Conservation (phyloP, 2,329 filamentous ascomycete genomes). For the Fusarium brachygibbosum region DNA sequence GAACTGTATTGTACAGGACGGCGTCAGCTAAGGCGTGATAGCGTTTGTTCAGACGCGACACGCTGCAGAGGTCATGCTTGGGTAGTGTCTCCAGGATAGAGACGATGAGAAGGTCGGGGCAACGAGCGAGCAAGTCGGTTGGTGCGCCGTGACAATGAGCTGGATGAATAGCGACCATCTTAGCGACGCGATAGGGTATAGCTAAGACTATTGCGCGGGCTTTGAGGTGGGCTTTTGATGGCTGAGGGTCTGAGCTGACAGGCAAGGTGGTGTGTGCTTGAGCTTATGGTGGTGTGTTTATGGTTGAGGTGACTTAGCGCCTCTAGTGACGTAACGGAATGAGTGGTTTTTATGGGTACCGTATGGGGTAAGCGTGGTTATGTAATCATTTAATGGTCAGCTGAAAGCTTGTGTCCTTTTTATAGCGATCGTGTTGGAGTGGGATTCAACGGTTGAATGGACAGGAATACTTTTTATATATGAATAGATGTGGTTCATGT, state of each 20-base stretch:
- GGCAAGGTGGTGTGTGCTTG: conserved; percentile 25
- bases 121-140: conserved; percentile 41
- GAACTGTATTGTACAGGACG: conserved; percentile 62
- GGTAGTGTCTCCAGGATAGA: conserved; percentile 57
- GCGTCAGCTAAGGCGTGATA: conserved; percentile 62
- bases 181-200: not conserved
- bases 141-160: conserved; percentile 10
- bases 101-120: conserved; percentile 58
- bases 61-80: conserved; percentile 58
- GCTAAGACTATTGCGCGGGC: not conserved
- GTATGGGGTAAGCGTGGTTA: conserved; percentile 31
- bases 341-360: conserved; percentile 33
- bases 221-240: not conserved
- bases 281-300: conserved; percentile 13
- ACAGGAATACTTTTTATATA: not conserved
- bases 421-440: not conserved
- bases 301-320: conserved; percentile 22
- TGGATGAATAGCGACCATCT: conserved; percentile 27
- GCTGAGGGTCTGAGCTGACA: not conserved
- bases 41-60: conserved; percentile 59
- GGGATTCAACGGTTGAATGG: too few species aligned
- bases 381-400: conserved; percentile 14
- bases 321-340: conserved; percentile 13
- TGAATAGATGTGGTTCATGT: not conserved
- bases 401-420: conserved; percentile 6